phyloP scores from a whole-genome alignment of 257 asterid genomes.

The Solanum dulcamara region DNA sequence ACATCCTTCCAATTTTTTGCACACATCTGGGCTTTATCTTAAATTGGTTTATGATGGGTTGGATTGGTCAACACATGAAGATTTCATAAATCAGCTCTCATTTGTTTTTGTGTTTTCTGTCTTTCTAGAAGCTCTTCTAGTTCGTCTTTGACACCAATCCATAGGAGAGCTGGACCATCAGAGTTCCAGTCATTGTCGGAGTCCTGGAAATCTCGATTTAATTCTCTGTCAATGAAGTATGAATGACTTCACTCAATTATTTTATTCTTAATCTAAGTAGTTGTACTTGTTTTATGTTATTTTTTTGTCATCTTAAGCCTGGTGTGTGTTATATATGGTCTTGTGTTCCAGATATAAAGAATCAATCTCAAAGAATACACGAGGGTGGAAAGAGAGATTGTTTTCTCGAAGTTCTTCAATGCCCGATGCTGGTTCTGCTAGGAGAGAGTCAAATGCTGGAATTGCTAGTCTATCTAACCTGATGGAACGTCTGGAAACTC shows the following conservation, averaged over 20 bases:
- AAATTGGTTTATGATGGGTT: background rate
- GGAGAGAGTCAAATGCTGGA: slow-evolving; percentile 73
- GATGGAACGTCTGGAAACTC: slow-evolving; percentile 82
- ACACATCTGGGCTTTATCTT: background rate
- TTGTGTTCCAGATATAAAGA: slow-evolving; percentile 62
- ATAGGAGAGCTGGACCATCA: slow-evolving; percentile 77
- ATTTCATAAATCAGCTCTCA: background rate
- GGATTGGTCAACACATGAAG: background rate
- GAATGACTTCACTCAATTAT: background rate
- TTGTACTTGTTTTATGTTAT: background rate
- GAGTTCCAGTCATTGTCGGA: slow-evolving; percentile 64
- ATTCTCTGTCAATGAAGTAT: slow-evolving; percentile 71
- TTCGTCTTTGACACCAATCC: slow-evolving; percentile 33
- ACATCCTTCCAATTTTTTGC: background rate
- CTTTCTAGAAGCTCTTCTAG: slow-evolving; percentile 33
- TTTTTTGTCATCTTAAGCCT: background rate
- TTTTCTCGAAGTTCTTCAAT: slow-evolving; percentile 69
- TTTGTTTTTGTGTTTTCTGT: background rate
- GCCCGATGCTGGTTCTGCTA: slow-evolving; percentile 64
- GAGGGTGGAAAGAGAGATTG: slow-evolving; percentile 85
- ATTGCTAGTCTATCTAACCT: slow-evolving; percentile 73
- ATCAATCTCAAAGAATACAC: slow-evolving; percentile 64
- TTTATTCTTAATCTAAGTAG: background rate
- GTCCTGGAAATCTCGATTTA: slow-evolving; percentile 69
- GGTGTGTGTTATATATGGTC: background rate